Conservation (phyloP, 306 rosid species). For the Senna siamea region DNA sequence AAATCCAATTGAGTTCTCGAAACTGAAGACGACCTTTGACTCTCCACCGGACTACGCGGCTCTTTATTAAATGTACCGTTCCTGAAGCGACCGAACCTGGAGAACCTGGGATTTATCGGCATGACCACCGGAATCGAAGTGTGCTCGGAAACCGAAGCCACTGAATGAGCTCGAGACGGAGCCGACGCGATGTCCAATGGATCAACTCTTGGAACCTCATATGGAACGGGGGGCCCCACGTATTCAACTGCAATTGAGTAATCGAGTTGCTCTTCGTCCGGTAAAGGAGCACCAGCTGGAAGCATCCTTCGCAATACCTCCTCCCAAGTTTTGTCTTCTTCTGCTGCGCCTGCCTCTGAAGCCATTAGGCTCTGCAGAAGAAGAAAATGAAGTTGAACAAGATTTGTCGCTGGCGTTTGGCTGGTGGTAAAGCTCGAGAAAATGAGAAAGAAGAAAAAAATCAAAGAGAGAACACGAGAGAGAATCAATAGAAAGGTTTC, state of each 20-base stretch:
- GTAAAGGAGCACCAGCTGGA: constrained; percentile 78
- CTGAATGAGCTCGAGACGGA: constrained; percentile 45
- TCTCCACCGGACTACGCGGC: constrained; percentile 50
- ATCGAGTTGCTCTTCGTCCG: constrained; percentile 85
- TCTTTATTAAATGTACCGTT: constrained; percentile 50
- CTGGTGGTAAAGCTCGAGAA: constrained; percentile 43
- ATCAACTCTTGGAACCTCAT: constrained; percentile 75
- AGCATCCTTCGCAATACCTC: constrained; percentile 72
- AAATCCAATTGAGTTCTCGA: constrained; percentile 49
- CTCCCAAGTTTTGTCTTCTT: constrained; percentile 63
- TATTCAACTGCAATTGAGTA: constrained; percentile 84
- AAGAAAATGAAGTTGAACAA: not conserved
- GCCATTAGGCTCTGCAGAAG: constrained; percentile 51
- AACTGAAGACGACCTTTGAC: constrained; percentile 62
- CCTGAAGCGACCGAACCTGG: constrained; percentile 52
- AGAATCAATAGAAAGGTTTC: constrained; percentile 41
- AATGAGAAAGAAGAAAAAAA: not conserved
- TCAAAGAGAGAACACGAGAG: constrained; percentile 21
- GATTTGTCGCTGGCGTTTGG: constrained; percentile 37
- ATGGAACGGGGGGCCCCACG: constrained; percentile 69
- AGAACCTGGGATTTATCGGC: constrained; percentile 51
- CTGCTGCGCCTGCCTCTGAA: constrained; percentile 48
- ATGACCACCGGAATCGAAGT: constrained; percentile 62
- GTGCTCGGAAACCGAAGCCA: constrained; percentile 44
- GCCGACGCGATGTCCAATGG: constrained; percentile 56